Evolutionary conservation across 208 protist species (phyloP).

Genomic region (Trypanosoma vivax): DNA sequence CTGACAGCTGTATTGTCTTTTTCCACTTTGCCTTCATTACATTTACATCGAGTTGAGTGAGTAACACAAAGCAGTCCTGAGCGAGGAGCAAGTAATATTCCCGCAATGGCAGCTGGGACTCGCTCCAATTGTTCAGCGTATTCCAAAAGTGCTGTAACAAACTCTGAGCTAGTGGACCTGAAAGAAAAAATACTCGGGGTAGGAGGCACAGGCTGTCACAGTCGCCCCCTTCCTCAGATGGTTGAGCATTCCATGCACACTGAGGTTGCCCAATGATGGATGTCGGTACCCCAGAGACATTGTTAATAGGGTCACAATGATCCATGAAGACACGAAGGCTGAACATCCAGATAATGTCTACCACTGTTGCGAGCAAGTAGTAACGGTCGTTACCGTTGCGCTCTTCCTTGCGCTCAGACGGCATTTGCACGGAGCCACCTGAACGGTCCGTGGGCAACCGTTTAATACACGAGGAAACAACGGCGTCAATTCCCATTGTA

Average conservation of each 20-base stretch:
- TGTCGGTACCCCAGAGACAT: neutral
- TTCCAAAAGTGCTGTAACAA: slow-evolving; percentile 10
- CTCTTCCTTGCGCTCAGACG: neutral
- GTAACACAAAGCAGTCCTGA: slow-evolving; percentile 7
- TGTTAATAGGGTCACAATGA: neutral
- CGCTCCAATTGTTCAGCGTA: neutral
- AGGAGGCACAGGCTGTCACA: slow-evolving; percentile 1
- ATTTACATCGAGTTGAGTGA: slow-evolving; percentile 6
- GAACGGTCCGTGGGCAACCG: too few relatives aligned
- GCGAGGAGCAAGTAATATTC: slow-evolving; percentile 7
- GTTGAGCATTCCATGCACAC: neutral
- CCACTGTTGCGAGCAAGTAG: neutral
- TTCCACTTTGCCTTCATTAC: neutral
- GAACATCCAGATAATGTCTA: slow-evolving; percentile 18
- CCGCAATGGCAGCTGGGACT: neutral
- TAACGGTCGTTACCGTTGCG: too few relatives aligned
- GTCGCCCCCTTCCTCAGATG: neutral
- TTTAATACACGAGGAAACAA: slow-evolving; percentile 9
- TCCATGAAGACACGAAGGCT: slow-evolving; percentile 15
- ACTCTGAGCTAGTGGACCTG: too few relatives aligned
- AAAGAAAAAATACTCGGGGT: slow-evolving; percentile 19
- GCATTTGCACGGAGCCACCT: too few relatives aligned
- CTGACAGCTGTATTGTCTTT: neutral
- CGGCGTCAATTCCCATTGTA: neutral
- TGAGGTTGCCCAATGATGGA: neutral